Base-by-base conservation (phyloP, 306 rosid genomes). In the Cicer chorassanicum region DNA sequence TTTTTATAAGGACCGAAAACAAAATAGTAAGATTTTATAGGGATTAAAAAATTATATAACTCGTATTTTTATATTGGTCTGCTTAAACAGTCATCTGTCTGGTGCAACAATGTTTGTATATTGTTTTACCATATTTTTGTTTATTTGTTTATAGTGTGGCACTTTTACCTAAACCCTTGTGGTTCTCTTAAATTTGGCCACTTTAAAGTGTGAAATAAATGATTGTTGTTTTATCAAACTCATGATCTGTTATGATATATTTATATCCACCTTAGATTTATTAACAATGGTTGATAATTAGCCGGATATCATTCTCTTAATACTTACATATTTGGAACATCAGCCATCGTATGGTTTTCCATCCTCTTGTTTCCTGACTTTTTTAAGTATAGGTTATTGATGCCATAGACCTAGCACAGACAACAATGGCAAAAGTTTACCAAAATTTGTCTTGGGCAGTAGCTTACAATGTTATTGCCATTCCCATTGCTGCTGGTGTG, bases 361-460 rank as follows among this genome's bases (percentile, higher is more conserved):
- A 12, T 40, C 39, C 8, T 49, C 54, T 4, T 63, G 68, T 53
- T 75, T 79, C 36, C 78, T 34, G 70, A 51, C 67, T 44, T 77
- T 18, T 57, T 64, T 45, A 77, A 66, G 83, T 62, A 67, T 84
- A 94, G 98, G 90, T 91, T 79, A 92, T 94, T 6, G 97, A 94
- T 81, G 98, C 96, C 14, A 55, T 94, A 69, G 97, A 91, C 68
- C 95, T 94, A 14, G 85, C 98, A 71, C 94, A 88, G 80, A 83
- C 96, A 81, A 91, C 97, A 70, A 94, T 94, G 96, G 80, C 86
- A 44, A 94, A 94, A 83, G 98, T 94, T 68, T 90, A 88, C 75
- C 98, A 94, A 68, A 94, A 94, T 81, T 85, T 94, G 78, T 88
- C 95, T 50, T 94, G 98, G 98, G 98, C 98, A 1, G 82, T 91